These are phyloP conservation scores for Aspergillus flavus DNA, from an alignment of 2,329 filamentous ascomycete genomes.

Conservation along the genomic window DNA sequence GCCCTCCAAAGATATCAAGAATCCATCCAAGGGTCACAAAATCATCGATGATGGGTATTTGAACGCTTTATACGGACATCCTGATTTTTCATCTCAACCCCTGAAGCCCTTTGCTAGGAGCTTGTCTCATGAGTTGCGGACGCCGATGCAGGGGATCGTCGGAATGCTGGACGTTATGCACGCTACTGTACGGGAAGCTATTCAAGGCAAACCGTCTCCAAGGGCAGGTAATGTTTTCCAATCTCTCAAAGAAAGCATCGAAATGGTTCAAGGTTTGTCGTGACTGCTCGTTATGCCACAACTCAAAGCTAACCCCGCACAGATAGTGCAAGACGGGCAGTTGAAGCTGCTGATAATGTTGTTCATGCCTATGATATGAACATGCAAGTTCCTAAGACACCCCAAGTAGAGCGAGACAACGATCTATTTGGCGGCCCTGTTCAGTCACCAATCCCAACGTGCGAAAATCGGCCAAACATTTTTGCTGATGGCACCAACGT, in stretches of 20 bases:
- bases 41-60: slow-evolving; percentile 34
- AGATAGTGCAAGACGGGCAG: slow-evolving; percentile 71
- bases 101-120: slow-evolving; percentile 73
- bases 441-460: slow-evolving; percentile 24
- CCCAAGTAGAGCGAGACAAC: slow-evolving; percentile 46
- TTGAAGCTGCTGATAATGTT: slow-evolving; percentile 75
- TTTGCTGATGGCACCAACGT: slow-evolving; percentile 49
- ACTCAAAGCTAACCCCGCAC: slow-evolving; percentile 13
- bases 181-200: slow-evolving; percentile 68
- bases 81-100: slow-evolving; percentile 62
- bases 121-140: slow-evolving; percentile 71
- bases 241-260: slow-evolving; percentile 68
- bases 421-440: slow-evolving; percentile 34
- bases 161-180: slow-evolving; percentile 79
- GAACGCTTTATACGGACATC: slow-evolving; percentile 57
- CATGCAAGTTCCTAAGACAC: slow-evolving; percentile 71
- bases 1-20: slow-evolving; percentile 27
- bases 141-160: slow-evolving; percentile 75
- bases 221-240: slow-evolving; percentile 60
- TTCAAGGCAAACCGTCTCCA: slow-evolving; percentile 56
- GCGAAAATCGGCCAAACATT: slow-evolving; percentile 42
- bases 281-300: not conserved
- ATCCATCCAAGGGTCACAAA: slow-evolving; percentile 23
- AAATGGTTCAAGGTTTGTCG: slow-evolving; percentile 65
- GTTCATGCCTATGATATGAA: slow-evolving; percentile 76